Conservation (phyloP, 1,284 basidiomycete genomes). For the Ganoderma boninense region DNA sequence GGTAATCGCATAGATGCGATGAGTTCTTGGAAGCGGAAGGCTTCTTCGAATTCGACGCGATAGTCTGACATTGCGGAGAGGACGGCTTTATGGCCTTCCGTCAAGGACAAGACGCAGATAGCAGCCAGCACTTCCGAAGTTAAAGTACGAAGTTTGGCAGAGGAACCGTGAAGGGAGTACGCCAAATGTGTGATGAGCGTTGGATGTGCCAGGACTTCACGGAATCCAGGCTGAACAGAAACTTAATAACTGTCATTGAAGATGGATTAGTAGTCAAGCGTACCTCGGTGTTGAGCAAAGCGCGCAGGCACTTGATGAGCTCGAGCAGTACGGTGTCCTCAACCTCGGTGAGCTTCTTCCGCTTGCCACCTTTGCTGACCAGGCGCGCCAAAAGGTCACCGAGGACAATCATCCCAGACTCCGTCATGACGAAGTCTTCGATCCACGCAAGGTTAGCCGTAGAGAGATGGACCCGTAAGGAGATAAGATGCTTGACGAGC, state of each 20-base stretch:
- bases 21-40: slow-evolving; percentile 84
- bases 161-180: slow-evolving; percentile 73
- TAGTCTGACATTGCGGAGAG: slow-evolving; percentile 85
- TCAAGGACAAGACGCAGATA: slow-evolving; percentile 78
- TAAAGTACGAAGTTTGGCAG: slow-evolving; percentile 77
- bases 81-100: slow-evolving; percentile 79
- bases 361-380: slow-evolving; percentile 70
- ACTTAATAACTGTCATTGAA: slow-evolving; percentile 14
- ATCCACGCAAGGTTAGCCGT: slow-evolving; percentile 86
- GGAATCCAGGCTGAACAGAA: slow-evolving; percentile 66
- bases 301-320: slow-evolving; percentile 81
- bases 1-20: slow-evolving; percentile 71
- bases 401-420: slow-evolving; percentile 74
- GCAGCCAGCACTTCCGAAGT: slow-evolving; percentile 85
- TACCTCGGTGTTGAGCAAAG: slow-evolving; percentile 88
- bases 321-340: slow-evolving; percentile 79
- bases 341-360: slow-evolving; percentile 64
- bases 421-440: slow-evolving; percentile 72
- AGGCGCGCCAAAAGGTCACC: slow-evolving; percentile 63
- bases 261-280: slow-evolving; percentile 35
- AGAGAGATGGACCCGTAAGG: slow-evolving; percentile 86
- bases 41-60: slow-evolving; percentile 73
- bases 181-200: slow-evolving; percentile 79
- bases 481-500: slow-evolving; percentile 82
- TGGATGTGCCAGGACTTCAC: slow-evolving; percentile 70